phyloP scores from a whole-genome alignment of 2,329 filamentous ascomycete species.

The Colletotrichum chrysophilum region DNA sequence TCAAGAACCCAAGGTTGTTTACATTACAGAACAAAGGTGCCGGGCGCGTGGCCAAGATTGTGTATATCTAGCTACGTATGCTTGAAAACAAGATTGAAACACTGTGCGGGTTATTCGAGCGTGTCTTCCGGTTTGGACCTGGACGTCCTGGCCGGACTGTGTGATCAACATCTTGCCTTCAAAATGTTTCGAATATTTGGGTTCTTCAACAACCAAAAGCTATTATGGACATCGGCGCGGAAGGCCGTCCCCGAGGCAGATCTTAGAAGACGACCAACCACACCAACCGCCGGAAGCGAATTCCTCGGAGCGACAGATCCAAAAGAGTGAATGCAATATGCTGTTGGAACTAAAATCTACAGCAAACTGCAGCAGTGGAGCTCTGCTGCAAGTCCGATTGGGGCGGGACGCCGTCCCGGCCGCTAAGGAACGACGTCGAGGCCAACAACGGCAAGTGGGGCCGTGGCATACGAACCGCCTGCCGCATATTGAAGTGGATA shows the following conservation, averaged over 20 bases:
- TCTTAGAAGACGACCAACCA: not conserved
- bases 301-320: not conserved
- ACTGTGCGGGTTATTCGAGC: not conserved
- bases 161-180: not conserved
- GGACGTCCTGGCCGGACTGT: not conserved
- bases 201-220: not conserved
- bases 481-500: not conserved
- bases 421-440: not conserved
- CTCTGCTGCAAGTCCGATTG: not conserved
- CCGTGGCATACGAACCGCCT: not conserved
- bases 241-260: not conserved
- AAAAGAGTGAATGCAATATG: not conserved
- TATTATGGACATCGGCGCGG: not conserved
- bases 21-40: not conserved
- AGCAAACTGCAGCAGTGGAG: not conserved
- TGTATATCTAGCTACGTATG: not conserved
- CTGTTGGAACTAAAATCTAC: not conserved
- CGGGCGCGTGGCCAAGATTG: accelerated
- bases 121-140: not conserved
- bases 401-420: not conserved
- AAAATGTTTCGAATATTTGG: not conserved
- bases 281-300: not conserved
- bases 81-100: not conserved
- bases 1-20: not conserved
- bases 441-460: not conserved